These are phyloP conservation scores for Fusarium circinatum DNA, from an alignment of 2,329 filamentous ascomycete genomes.

Conservation along the genomic window DNA sequence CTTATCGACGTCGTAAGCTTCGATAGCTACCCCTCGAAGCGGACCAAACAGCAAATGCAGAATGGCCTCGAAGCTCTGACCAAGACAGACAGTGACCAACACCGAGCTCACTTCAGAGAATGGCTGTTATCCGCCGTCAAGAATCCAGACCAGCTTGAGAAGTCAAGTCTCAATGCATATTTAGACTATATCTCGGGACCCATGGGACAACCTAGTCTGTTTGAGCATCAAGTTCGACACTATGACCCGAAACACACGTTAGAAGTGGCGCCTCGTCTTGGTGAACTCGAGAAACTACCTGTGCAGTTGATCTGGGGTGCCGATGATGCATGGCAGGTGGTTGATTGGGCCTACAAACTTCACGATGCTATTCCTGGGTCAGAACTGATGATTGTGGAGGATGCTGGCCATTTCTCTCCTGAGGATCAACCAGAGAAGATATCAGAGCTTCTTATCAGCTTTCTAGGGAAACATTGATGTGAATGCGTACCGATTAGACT, in stretches of 20 bases:
- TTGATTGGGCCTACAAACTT: conserved; percentile 48
- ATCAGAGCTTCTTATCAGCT: conserved; percentile 18
- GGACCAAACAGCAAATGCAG: conserved; percentile 47
- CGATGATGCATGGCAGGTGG: conserved; percentile 47
- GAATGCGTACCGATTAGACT: not conserved
- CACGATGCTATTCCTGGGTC: conserved; percentile 46
- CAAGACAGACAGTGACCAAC: conserved; percentile 31
- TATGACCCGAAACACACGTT: conserved; percentile 49
- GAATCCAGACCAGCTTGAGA: conserved; percentile 23
- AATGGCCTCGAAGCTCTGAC: conserved; percentile 44
- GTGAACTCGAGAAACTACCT: conserved; percentile 39
- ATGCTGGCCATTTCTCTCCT: conserved; percentile 46
- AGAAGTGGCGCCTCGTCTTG: conserved; percentile 41
- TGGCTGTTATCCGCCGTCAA: conserved; percentile 43
- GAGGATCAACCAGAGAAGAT: conserved; percentile 45
- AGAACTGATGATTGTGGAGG: conserved; percentile 40
- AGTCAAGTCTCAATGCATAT: conserved; percentile 40
- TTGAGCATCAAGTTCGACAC: conserved; percentile 48
- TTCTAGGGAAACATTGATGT: conserved; percentile 7
- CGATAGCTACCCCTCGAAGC: conserved; percentile 48
- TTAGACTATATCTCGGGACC: conserved; percentile 48
- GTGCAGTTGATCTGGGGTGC: conserved; percentile 48
- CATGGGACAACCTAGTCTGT: conserved; percentile 47
- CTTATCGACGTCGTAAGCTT: conserved; percentile 48
- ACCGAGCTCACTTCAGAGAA: conserved; percentile 43